These are phyloP conservation scores for Dioscorea cayenensis DNA, from an alignment of 116 monocot species.

Conservation along the genomic window DNA sequence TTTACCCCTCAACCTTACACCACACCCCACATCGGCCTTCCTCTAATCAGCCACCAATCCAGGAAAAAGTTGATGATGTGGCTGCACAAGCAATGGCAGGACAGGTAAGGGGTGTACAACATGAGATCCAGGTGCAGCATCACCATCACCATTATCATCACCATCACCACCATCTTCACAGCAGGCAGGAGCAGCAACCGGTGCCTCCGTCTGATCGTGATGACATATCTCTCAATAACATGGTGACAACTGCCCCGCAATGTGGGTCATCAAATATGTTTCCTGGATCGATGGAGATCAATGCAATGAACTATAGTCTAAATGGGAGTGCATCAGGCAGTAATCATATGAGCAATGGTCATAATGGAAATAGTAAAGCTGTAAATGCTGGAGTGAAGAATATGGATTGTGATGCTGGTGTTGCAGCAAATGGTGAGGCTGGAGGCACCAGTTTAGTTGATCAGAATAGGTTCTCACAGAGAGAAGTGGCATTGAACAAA, in stretches of 20 bases:
- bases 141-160: conserved; percentile 55
- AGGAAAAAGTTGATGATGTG: conserved; percentile 39
- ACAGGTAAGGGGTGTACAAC: conserved; percentile 17
- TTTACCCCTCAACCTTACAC: conserved; percentile 29
- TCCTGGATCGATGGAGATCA: conserved; percentile 36
- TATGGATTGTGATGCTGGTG: conserved; percentile 36
- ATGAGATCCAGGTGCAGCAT: conserved; percentile 42
- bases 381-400: conserved; percentile 25
- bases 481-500: conserved; percentile 83
- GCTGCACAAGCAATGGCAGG: neutral
- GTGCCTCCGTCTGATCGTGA: conserved; percentile 31
- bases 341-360: conserved; percentile 64
- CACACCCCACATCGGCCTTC: conserved; percentile 22
- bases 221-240: conserved; percentile 22
- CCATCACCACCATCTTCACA: conserved; percentile 40
- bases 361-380: conserved; percentile 19
- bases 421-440: conserved; percentile 20
- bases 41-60: conserved; percentile 12
- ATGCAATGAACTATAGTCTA: conserved; percentile 53
- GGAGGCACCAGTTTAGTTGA: conserved; percentile 32
- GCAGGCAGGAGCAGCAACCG: conserved; percentile 15
- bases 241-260: conserved; percentile 16
- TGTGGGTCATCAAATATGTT: conserved; percentile 63
- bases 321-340: conserved; percentile 64
- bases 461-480: conserved; percentile 36